phyloP scores from a whole-genome alignment of 164 flowering plant genomes.

The Akebia trifoliata region DNA sequence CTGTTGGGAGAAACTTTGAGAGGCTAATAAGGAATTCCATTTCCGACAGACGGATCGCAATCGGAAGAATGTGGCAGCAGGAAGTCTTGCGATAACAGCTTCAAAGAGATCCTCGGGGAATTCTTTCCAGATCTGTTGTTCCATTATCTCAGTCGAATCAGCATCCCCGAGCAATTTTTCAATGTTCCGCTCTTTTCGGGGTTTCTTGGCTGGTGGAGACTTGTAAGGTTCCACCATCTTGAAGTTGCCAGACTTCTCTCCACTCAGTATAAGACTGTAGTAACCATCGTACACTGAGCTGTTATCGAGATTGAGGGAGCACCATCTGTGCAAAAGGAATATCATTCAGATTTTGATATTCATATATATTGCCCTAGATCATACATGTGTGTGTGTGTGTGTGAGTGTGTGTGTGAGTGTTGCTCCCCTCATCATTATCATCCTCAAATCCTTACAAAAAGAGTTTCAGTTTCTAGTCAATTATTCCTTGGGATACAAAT shows the following conservation, averaged over 20 bases:
- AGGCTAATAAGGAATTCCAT: slow-evolving; percentile 72
- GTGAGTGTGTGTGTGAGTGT: no score
- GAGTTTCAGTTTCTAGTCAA: no score
- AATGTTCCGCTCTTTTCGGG: slow-evolving; percentile 56
- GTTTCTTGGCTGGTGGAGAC: slow-evolving; percentile 61
- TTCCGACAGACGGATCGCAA: slow-evolving; percentile 79
- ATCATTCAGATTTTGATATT: background rate
- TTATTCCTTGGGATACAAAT: no score
- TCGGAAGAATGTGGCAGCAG: slow-evolving; percentile 68
- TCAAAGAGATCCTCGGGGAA: slow-evolving; percentile 92
- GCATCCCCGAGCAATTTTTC: slow-evolving; percentile 29
- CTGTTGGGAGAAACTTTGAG: slow-evolving; percentile 71
- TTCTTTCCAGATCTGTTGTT: slow-evolving; percentile 76
- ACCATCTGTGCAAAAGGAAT: slow-evolving; percentile 44
- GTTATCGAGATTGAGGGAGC: slow-evolving; percentile 45
- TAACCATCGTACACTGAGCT: slow-evolving; percentile 39
- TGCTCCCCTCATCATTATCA: no score
- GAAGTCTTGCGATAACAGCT: slow-evolving; percentile 88
- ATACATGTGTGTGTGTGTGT: slow-evolving; percentile 5
- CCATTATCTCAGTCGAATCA: slow-evolving; percentile 44
- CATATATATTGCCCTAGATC: background rate
- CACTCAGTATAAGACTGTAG: slow-evolving; percentile 45
- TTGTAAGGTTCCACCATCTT: slow-evolving; percentile 58
- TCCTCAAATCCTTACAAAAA: no score
- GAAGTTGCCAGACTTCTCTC: slow-evolving; percentile 45